Base-by-base conservation (phyloP, 108 stramenopile species). In the Stephanodiscus minutulus region DNA sequence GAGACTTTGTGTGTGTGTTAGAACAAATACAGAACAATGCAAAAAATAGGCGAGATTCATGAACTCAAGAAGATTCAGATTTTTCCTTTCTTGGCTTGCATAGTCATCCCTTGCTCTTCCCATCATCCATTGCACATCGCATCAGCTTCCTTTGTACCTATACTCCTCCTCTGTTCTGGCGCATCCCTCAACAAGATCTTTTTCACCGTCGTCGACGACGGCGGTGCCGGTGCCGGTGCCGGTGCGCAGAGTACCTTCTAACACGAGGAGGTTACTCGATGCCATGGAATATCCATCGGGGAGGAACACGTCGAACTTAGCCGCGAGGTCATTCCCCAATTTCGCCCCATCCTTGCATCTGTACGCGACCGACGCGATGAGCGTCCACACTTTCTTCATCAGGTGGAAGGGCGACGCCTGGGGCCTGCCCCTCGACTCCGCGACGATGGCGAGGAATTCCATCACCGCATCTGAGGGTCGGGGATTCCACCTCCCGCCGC, bases 211-310 rank as follows among this genome's bases (percentile, higher is more conserved):
- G 18, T 18, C 31, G 18, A 27, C 13, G 25, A 6, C 15, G 2
- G 31, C n/a, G 21, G 8, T 57, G 18, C 8, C 17, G 21, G 39
- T 39, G 39, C 39, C n/a, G n/a, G n/a, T n/a, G n/a, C n/a, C n/a
- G n/a, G n/a, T n/a, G 9, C 11, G 39, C 11, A 8, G 7, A 7
- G 0, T 52, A 3, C 43, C 25, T 21, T 66, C 11, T 1, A 55
- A 9, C 29, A 52, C 25, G 11, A 74, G 56, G 48, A 60, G 57
- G 20, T 74, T 66, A 8, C 27, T 21, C 11, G 65, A 66, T 43
- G 66, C 20, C 73, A 74, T 74, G 36, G 73, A 66, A 37, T 74
- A 74, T 39, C 73, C 73, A 13, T 74, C 46, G 5, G 73, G 73
- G 13, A 74, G 25, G 15, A 74, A 74, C 17, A 39, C 57, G 33